Evolutionary conservation across 345 rosid species (phyloP).

Genomic region (Cardiospermum halicacabum): DNA sequence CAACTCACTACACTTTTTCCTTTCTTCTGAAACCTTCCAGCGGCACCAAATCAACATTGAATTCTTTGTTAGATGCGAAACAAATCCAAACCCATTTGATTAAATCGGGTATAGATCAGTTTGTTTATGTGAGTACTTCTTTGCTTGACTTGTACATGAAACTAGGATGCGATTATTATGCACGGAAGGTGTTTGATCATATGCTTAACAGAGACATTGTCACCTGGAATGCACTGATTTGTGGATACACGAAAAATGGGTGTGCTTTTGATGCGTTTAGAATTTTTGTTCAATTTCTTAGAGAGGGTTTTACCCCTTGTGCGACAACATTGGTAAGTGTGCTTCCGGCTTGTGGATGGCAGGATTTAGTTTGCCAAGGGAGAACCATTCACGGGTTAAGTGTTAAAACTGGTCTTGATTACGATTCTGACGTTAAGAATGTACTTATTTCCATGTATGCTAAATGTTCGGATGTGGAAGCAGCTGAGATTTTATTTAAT

Average conservation of each 20-base stretch:
- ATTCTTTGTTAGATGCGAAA: conserved; percentile 23
- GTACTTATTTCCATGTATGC: conserved; percentile 60
- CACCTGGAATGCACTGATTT: conserved; percentile 76
- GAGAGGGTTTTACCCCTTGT: conserved; percentile 50
- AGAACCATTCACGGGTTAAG: conserved; percentile 57
- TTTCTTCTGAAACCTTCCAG: conserved; percentile 39
- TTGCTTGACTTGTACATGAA: conserved; percentile 41
- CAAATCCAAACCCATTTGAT: conserved; percentile 51
- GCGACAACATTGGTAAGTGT: conserved; percentile 51
- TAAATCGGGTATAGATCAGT: conserved; percentile 47
- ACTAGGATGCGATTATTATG: conserved; percentile 32
- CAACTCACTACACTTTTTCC: conserved; percentile 56
- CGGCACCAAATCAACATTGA: conserved; percentile 18
- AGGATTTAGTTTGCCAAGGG: conserved; percentile 48
- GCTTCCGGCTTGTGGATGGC: conserved; percentile 57
- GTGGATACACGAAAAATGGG: conserved; percentile 66
- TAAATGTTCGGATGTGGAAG: conserved; percentile 48
- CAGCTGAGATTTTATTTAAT: conserved; percentile 45
- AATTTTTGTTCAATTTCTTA: conserved; percentile 48
- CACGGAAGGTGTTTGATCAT: conserved; percentile 50
- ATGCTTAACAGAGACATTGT: conserved; percentile 68
- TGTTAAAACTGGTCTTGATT: conserved; percentile 47
- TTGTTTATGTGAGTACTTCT: conserved; percentile 55
- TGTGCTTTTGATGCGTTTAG: conserved; percentile 36
- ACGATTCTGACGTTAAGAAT: conserved; percentile 53